These are phyloP conservation scores for Podaxis sp. DNA, from an alignment of 768 basidiomycete species.

Conservation along the genomic window DNA sequence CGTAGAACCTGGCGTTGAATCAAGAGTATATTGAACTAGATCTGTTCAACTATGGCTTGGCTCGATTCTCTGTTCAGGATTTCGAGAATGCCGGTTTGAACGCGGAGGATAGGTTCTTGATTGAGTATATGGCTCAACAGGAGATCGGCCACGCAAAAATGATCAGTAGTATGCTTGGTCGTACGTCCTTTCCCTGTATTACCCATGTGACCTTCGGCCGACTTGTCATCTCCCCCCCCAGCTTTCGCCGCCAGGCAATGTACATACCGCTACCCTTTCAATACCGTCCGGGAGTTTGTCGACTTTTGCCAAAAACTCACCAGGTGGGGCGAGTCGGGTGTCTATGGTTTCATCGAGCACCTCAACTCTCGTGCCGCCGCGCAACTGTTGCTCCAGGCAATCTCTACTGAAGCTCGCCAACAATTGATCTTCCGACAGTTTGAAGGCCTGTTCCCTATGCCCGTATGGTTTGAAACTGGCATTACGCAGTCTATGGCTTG, in stretches of 20 bases:
- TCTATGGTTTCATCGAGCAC: constrained; percentile 65
- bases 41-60: constrained; percentile 56
- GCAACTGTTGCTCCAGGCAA: constrained; percentile 51
- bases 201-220: neutral
- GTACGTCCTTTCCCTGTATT: neutral
- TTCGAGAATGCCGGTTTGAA: constrained; percentile 55
- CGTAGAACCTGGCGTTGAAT: constrained; percentile 54
- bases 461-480: constrained; percentile 53
- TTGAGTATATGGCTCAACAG: constrained; percentile 64
- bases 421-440: constrained; percentile 68
- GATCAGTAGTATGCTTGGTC: constrained; percentile 50
- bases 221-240: constrained; percentile 18
- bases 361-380: constrained; percentile 57
- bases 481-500: constrained; percentile 65
- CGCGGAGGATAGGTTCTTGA: constrained; percentile 52
- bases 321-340: constrained; percentile 56
- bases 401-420: constrained; percentile 64
- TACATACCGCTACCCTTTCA: constrained; percentile 56
- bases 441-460: constrained; percentile 61
- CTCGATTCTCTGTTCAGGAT: constrained; percentile 51
- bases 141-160: constrained; percentile 62
- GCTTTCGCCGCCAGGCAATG: constrained; percentile 53
- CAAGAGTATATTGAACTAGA: constrained; percentile 67
- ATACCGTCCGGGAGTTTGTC: constrained; percentile 56
- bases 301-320: constrained; percentile 61